phyloP scores from a whole-genome alignment of 1,139 yeast genomes.

The Groenewaldozyma sp. region DNA sequence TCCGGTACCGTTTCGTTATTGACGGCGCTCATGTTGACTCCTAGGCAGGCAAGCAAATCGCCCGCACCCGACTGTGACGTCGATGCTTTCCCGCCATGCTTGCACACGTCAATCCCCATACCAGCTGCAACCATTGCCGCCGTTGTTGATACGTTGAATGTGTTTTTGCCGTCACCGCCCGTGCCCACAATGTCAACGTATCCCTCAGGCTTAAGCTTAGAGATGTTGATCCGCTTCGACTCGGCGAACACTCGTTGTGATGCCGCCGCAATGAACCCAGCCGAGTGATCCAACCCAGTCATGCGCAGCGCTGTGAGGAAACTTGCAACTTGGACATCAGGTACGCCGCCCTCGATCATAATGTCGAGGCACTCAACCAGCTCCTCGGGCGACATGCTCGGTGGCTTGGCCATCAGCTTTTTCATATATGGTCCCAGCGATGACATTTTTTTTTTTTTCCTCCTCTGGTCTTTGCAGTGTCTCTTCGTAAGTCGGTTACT shows the following conservation, averaged over 20 bases:
- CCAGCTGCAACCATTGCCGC: conserved; percentile 94
- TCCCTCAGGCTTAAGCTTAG: conserved; percentile 39
- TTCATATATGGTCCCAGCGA: conserved; percentile 53
- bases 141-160: conserved; percentile 92
- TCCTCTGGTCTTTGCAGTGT: too few species aligned
- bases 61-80: conserved; percentile 93
- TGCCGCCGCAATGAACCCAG: conserved; percentile 79
- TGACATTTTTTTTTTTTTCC: too few species aligned
- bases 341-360: conserved; percentile 49
- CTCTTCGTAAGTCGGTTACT: too few species aligned
- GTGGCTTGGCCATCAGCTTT: conserved; percentile 49
- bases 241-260: conserved; percentile 57
- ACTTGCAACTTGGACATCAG: conserved; percentile 67
- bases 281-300: conserved; percentile 69
- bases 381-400: conserved; percentile 51
- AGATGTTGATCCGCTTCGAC: conserved; percentile 22
- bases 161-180: conserved; percentile 96
- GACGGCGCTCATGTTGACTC: conserved; percentile 66
- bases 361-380: conserved; percentile 50
- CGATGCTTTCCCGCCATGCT: conserved; percentile 95
- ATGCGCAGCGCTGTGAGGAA: conserved; percentile 70
- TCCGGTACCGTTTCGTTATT: conserved; percentile 54
- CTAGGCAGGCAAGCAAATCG: conserved; percentile 67
- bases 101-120: conserved; percentile 71
- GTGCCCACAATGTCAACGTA: conserved; percentile 92